Conservation (phyloP, 1,284 basidiomycete species). For the Leccinum subrobustum region DNA sequence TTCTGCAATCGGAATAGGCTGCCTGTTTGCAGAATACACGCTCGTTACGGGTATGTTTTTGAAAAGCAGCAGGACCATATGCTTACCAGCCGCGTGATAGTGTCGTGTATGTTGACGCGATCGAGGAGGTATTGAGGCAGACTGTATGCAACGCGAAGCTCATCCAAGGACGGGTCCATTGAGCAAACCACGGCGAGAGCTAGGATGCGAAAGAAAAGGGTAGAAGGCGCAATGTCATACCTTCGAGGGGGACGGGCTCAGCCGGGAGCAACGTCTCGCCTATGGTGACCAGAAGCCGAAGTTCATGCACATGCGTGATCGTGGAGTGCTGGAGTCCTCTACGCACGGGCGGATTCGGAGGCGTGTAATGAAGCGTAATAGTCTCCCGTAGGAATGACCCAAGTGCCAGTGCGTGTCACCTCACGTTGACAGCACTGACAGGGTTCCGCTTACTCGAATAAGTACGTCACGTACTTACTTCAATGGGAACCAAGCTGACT, state of each 20-base stretch:
- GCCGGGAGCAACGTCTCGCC: slow-evolving; percentile 5
- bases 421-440: background rate
- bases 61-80: background rate
- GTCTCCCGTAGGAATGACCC: background rate
- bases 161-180: slow-evolving; percentile 12
- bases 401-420: background rate
- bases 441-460: background rate
- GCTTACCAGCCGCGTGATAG: slow-evolving; percentile 27
- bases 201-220: background rate
- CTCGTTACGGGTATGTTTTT: background rate
- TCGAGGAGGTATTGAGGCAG: slow-evolving; percentile 27
- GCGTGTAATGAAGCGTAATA: slow-evolving; percentile 9
- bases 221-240: slow-evolving; percentile 7
- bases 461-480: slow-evolving; percentile 1
- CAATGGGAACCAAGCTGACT: no score
- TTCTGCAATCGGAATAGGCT: slow-evolving; percentile 26
- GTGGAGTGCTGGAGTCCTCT: background rate
- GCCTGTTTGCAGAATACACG: slow-evolving; percentile 7
- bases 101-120: slow-evolving; percentile 29
- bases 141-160: slow-evolving; percentile 14
- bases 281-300: background rate
- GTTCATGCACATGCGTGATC: background rate
- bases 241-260: slow-evolving; percentile 3
- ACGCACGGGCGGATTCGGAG: background rate
- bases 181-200: background rate